Percentiles rank a stretch among this genome's conserved stretches.
These are phyloP conservation scores for Chlamydomonas reinhardtii DNA, from an alignment of 163 green algal genomes.

Conservation along the genomic window DNA sequence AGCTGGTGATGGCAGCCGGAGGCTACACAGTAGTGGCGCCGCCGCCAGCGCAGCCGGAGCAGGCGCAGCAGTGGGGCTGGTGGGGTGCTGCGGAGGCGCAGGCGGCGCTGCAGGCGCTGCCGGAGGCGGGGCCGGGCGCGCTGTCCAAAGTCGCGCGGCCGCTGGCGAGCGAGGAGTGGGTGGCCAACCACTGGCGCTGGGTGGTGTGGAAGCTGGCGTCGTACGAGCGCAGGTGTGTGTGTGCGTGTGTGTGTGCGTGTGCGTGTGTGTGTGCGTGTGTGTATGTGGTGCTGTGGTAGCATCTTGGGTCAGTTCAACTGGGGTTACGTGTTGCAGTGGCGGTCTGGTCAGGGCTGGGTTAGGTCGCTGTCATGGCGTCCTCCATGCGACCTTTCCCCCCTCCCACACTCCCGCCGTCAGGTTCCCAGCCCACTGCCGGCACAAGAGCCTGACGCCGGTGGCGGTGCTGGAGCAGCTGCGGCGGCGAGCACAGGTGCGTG, in stretches of 20 bases:
- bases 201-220: conserved; percentile 67
- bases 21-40: too few relatives aligned
- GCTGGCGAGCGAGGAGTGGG: conserved; percentile 48
- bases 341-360: too few relatives aligned
- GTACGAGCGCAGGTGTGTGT: conserved; percentile 57
- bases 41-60: too few relatives aligned
- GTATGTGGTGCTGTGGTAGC: too few relatives aligned
- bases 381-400: too few relatives aligned
- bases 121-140: neutral
- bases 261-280: too few relatives aligned
- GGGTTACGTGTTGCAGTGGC: too few relatives aligned
- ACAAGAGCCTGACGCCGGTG: conserved; percentile 5
- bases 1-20: neutral
- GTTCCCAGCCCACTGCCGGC: conserved; percentile 37
- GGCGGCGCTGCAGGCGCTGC: conserved; percentile 29
- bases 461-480: conserved; percentile 40
- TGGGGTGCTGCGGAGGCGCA: conserved; percentile 28
- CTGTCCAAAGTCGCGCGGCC: conserved; percentile 2
- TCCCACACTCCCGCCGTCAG: neutral
- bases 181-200: conserved; percentile 61
- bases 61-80: neutral
- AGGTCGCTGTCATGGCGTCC: too few relatives aligned
- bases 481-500: conserved; percentile 6
- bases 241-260: too few relatives aligned
- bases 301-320: too few relatives aligned